phyloP scores from a whole-genome alignment of 2,329 filamentous ascomycete species.

The Colletotrichum cereale region DNA sequence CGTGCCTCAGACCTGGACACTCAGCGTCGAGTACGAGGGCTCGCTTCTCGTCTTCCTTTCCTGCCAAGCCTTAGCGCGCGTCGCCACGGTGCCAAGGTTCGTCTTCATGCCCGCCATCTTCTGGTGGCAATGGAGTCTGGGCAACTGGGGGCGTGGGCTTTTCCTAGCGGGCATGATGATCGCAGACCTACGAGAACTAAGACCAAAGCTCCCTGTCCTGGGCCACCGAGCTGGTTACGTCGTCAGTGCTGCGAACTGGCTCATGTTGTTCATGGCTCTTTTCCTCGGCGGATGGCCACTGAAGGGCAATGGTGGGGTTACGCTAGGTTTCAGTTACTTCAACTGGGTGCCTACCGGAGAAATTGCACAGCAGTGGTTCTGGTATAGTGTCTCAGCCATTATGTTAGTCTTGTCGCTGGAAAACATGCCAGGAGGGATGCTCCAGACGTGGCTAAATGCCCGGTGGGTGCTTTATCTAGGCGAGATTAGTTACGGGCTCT shows the following conservation, averaged over 20 bases:
- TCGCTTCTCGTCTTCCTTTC: slow-evolving; percentile 70
- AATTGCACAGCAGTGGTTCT: not conserved
- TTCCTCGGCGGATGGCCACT: not conserved
- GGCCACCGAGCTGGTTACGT: not conserved
- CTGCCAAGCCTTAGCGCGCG: slow-evolving; percentile 61
- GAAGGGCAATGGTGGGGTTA: not conserved
- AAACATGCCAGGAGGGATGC: not conserved
- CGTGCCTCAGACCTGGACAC: slow-evolving; percentile 72
- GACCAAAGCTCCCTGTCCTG: not conserved
- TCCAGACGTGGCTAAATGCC: not conserved
- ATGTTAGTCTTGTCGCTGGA: not conserved
- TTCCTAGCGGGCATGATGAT: slow-evolving; percentile 24
- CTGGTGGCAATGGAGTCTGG: slow-evolving; percentile 52
- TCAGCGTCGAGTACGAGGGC: slow-evolving; percentile 70
- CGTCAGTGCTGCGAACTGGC: not conserved
- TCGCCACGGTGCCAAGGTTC: slow-evolving; percentile 57
- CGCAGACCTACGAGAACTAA: not conserved
- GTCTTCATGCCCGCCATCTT: slow-evolving; percentile 54
- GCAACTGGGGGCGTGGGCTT: slow-evolving; percentile 21
- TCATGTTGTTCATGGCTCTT: not conserved
- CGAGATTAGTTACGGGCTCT: not conserved
- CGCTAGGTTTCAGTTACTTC: not conserved
- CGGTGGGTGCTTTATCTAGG: not conserved
- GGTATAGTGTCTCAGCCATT: not conserved
- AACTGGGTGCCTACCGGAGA: not conserved